Base-by-base conservation (phyloP, 2,329 filamentous ascomycete species). In the Colletotrichum noveboracense region DNA sequence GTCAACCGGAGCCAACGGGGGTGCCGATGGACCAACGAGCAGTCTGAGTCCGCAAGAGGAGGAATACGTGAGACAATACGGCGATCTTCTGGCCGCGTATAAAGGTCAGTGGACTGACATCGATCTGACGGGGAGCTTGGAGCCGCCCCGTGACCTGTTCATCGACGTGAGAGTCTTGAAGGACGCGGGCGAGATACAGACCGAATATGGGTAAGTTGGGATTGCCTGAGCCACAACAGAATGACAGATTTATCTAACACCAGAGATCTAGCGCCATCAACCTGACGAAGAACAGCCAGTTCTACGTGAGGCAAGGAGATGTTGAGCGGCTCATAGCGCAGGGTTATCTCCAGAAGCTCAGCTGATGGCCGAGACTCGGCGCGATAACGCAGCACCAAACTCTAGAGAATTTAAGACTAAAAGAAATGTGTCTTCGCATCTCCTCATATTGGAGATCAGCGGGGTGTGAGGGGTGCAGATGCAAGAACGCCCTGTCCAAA, bases 71-170 rank as follows among this genome's bases (percentile, higher is more conserved):
- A 91, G 96, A 76, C 94, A 96, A 81, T 99, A 98, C 82, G 93
- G 94, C 78, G 96, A 99, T 81, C 88, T 99, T 78, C 87, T 99
- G 71, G 95, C 96, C n/a, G 95, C 96, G 3, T 98, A 97, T 85
- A 99, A 99, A 84, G 97, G 97, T 1, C 96, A 98, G 81, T 99
- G 96, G 96, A 98, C 96, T 24, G 97, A 99, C 83, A 94, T 99
- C 79, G 97, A 99, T 85, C 88, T 99, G 70, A 98, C 97, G 4
- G 97, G 97, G 36, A 97, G 94, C 81, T 87, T 99, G 82, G 96
- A 98, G 82, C 97, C 97, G 28, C 97, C 97, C n/a, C 92, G 92
- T 80, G 97, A 99, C 85, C 87, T 99, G 69, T 99, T 98, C 84
- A 98, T 99, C 80, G 97, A 99, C 84, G 97, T 99, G 43, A 90